A percentile compares a stretch with the other conserved stretches of the same genome.
These are phyloP conservation scores for Ogataea angusta DNA, from an alignment of 805 yeast genomes.

Conservation along the genomic window DNA sequence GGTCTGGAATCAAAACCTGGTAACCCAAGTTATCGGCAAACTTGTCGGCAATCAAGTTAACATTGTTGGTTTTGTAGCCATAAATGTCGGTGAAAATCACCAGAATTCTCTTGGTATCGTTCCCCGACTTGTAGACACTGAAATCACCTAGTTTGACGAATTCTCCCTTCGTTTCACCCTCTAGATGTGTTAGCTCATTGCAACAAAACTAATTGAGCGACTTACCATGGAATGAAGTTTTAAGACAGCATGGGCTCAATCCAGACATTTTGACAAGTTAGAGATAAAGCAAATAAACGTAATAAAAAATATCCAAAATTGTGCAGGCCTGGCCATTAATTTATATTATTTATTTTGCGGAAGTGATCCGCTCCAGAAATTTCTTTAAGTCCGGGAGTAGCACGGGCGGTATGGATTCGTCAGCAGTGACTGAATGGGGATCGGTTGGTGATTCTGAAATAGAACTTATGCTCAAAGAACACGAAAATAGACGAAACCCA, in stretches of 20 bases:
- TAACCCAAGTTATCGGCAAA: slow-evolving; percentile 57
- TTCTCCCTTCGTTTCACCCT: slow-evolving; percentile 44
- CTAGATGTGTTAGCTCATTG: slow-evolving; percentile 1
- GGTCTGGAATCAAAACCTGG: slow-evolving; percentile 73
- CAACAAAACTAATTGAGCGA: slow-evolving; percentile 27
- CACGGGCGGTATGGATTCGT: slow-evolving; percentile 2
- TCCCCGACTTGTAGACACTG: slow-evolving; percentile 48
- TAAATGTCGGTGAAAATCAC: slow-evolving; percentile 68
- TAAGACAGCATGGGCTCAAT: slow-evolving; percentile 9
- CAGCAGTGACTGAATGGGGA: slow-evolving; percentile 33
- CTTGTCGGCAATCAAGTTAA: slow-evolving; percentile 59
- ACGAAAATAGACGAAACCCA: background rate
- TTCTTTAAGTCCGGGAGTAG: background rate
- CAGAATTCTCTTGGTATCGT: slow-evolving; percentile 44
- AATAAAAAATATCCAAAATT: too few relatives aligned
- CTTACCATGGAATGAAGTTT: slow-evolving; percentile 28
- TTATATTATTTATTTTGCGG: background rate
- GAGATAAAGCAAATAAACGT: too few relatives aligned
- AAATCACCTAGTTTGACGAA: slow-evolving; percentile 41
- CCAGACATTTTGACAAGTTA: slow-evolving; percentile 6
- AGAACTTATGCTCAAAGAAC: slow-evolving; percentile 7
- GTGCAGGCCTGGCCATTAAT: too few relatives aligned
- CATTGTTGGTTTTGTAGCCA: slow-evolving; percentile 60
- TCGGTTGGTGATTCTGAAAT: slow-evolving; percentile 28
- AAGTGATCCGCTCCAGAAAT: background rate